Conservation (phyloP, 768 basidiomycete genomes). For the Infundibulicybe gibba region DNA sequence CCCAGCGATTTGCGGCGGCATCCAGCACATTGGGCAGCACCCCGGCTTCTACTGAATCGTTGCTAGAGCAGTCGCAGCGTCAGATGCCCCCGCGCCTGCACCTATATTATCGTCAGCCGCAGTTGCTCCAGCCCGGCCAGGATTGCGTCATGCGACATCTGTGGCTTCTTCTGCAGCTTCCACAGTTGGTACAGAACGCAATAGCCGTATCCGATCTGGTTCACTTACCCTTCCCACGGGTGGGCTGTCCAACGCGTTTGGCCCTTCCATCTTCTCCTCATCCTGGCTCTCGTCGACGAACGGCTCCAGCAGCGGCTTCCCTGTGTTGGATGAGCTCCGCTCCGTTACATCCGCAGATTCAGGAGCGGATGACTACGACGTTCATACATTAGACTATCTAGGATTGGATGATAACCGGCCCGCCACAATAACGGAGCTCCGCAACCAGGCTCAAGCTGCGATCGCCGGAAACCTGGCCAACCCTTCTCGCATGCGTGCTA, state of each 20-base stretch:
- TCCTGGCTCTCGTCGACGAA: conserved; percentile 77
- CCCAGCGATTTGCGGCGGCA: conserved; percentile 75
- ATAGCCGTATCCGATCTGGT: conserved; percentile 87
- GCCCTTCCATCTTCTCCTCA: conserved; percentile 84
- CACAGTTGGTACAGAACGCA: conserved; percentile 54
- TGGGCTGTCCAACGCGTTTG: conserved; percentile 79
- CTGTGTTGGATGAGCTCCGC: conserved; percentile 75
- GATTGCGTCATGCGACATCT: conserved; percentile 76
- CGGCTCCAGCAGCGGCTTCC: conserved; percentile 51
- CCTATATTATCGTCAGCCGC: conserved; percentile 21
- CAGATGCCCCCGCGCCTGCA: conserved; percentile 43
- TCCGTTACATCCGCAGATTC: conserved; percentile 79
- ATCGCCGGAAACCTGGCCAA: conserved; percentile 81
- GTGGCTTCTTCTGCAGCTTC: conserved; percentile 54
- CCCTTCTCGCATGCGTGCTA: conserved; percentile 80
- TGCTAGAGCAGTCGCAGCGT: conserved; percentile 48
- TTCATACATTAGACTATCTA: conserved; percentile 94
- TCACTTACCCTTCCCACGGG: conserved; percentile 84
- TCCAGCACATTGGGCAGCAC: conserved; percentile 52
- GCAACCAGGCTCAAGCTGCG: conserved; percentile 86
- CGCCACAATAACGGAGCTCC: conserved; percentile 85
- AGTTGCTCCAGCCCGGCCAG: conserved; percentile 50
- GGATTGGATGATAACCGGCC: conserved; percentile 82
- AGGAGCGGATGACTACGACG: conserved; percentile 82
- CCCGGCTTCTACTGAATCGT: conserved; percentile 35